Conservation (phyloP, 2,329 filamentous ascomycete species). For the Colletotrichum caudatum region DNA sequence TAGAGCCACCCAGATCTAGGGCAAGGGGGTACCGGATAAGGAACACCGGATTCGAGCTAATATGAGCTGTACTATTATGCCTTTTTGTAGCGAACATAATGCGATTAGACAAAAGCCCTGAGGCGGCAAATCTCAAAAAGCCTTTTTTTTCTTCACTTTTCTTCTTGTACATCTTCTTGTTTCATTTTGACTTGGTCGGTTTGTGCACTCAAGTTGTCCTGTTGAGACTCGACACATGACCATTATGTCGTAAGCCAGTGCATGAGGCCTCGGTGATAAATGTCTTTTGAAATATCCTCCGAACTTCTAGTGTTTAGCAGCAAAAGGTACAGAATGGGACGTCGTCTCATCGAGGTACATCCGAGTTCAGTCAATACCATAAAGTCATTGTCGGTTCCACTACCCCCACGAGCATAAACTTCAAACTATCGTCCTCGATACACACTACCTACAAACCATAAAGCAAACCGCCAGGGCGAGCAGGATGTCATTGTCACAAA, state of each 20-base stretch:
- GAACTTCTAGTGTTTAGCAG: neutral
- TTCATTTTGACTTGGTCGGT: neutral
- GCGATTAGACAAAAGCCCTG: constrained; percentile 41
- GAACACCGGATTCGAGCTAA: constrained; percentile 25
- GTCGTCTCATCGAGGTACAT: neutral
- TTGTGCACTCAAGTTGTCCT: neutral
- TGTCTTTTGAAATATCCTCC: too few relatives aligned
- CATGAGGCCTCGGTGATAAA: neutral
- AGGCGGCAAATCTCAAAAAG: constrained; percentile 35
- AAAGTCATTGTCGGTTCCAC: neutral
- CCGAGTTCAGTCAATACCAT: neutral
- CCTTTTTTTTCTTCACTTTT: constrained; percentile 12
- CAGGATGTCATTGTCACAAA: constrained; percentile 10
- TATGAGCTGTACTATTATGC: constrained; percentile 33
- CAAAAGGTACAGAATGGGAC: neutral
- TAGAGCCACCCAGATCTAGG: constrained; percentile 49
- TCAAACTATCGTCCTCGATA: neutral
- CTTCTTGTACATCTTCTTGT: constrained; percentile 7
- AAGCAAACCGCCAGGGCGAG: neutral
- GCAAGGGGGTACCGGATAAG: constrained; percentile 20
- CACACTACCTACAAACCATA: neutral
- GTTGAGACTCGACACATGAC: neutral
- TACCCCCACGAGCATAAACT: neutral
- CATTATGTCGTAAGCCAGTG: neutral
- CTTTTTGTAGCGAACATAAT: constrained; percentile 37